Percentiles rank a stretch among this genome's conserved stretches.
Conservation (phyloP, 768 basidiomycete genomes). For the Suillus americanus region DNA sequence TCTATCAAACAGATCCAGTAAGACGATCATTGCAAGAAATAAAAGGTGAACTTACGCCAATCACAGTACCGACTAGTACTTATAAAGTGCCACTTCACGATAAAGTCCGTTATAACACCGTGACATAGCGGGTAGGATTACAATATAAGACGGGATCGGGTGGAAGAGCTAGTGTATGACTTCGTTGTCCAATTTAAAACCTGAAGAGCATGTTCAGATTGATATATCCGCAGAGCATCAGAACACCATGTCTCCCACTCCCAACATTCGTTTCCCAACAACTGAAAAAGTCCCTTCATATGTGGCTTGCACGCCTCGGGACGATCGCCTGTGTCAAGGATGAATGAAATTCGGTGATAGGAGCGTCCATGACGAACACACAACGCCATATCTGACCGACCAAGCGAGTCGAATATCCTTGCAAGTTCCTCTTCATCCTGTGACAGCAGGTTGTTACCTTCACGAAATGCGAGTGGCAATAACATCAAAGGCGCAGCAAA, state of each 20-base stretch:
- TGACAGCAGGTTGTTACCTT: background rate
- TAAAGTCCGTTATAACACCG: too few relatives aligned
- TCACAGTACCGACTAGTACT: too few relatives aligned
- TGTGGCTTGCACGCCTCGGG: background rate
- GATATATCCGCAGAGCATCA: background rate
- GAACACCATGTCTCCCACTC: background rate
- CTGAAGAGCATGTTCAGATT: background rate
- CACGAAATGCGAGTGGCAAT: background rate
- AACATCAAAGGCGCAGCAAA: background rate
- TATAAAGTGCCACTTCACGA: too few relatives aligned
- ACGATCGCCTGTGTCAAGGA: background rate
- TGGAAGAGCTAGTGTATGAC: too few relatives aligned
- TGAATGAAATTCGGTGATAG: background rate
- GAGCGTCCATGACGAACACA: too few relatives aligned
- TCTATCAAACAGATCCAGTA: too few relatives aligned
- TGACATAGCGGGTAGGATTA: too few relatives aligned
- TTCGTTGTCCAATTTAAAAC: background rate
- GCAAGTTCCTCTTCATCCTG: background rate
- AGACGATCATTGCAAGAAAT: too few relatives aligned
- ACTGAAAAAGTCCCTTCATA: background rate
- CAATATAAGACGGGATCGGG: too few relatives aligned
- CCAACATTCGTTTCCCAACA: background rate
- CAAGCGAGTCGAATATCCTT: background rate
- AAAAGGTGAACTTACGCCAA: too few relatives aligned
- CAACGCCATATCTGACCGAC: background rate